Base-by-base conservation (phyloP, 2,329 filamentous ascomycete genomes). In the Botrytis medusae region DNA sequence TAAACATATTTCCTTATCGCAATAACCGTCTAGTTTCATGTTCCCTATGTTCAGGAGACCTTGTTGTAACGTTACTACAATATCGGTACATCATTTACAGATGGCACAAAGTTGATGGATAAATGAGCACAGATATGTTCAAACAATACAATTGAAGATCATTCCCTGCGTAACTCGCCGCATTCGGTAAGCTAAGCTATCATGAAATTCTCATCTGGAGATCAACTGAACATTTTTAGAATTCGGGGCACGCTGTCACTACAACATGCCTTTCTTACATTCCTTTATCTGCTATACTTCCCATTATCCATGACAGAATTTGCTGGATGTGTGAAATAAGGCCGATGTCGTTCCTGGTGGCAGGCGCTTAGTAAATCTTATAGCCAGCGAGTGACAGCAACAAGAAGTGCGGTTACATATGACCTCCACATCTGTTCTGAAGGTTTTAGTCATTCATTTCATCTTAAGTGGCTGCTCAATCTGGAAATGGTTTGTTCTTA, bases 41-140 rank as follows among this genome's bases (percentile, higher is more conserved):
- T 29, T 42, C 60, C 16, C 60, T 6, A 29, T 62, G 60, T n/a
- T 62, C 60, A 62, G 60, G 25, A 62, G 60, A 62, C 60, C 60
- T 20, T 62, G 18, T 40, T 62, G 60, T 62, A 62, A 62, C 60
- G 60, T 62, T 62, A 62, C 60, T 42, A 42, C 25, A 42, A 29
- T 62, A 62, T 62, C 60, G 12, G 16, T 62, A 62, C 60, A 62
- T 42, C 22, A 44, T 62, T 25, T 16, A n/a, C 60, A 42, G 60
- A 40, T 62, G 60, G 60, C 60, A 25, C n/a, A 29, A 42, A 57
- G 14, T 57, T n/a, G 14, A 62, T 42, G 60, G 37, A 40, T 29
- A 62, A 62, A 42, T 62, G 14, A 62, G 40, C n/a, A 20, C 37
- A 62, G 37, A 42, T n/a, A 20, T 42, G 16, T 29, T 29, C n/a